Base-by-base conservation (phyloP, 768 basidiomycete genomes). In the Naematelia encephala region DNA sequence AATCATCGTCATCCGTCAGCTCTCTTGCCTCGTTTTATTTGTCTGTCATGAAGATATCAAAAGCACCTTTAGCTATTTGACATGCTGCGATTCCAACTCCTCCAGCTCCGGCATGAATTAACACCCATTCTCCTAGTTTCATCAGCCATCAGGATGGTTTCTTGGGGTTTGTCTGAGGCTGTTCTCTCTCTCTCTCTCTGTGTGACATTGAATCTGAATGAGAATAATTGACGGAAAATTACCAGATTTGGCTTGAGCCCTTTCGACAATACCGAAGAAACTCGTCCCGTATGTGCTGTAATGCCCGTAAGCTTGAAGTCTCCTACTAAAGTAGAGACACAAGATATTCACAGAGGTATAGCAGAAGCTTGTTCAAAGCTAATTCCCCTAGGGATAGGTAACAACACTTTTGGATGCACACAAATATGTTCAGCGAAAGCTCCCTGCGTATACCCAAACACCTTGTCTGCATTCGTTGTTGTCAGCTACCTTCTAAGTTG, bases 101-200 rank as follows among this genome's bases (percentile, higher is more conserved):
- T 2, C 94, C 94, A 1, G 93, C 94, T n/a, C 90, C 89, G 5
- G 92, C 94, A 51, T 91, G 90, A 3, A 98, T 86, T 2, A 99
- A 84, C 2, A 96, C 84, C 84, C 87, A 91, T 79, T 97, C 94
- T 21, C 88, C 89, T 88, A 50, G 55, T 34, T 4, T 0, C 5
- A 21, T 50, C 47, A 58, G 53, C 29, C 19, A n/a, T 10, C n/a
- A 25, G n/a, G n/a, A n/a, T n/a, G n/a, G n/a, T n/a, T n/a, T n/a
- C n/a, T n/a, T n/a, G n/a, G n/a, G n/a, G n/a, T n/a, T n/a, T n/a
- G n/a, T n/a, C n/a, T n/a, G n/a, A n/a, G n/a, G n/a, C n/a, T n/a
- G n/a, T n/a, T n/a, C n/a, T n/a, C n/a, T n/a, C n/a, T n/a, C n/a
- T 39, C 5, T 13, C 26, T 39, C 34, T 16, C 34, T 16, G 16